Evolutionary conservation across 768 basidiomycete species (phyloP).

Genomic region (Amanita molliuscula): DNA sequence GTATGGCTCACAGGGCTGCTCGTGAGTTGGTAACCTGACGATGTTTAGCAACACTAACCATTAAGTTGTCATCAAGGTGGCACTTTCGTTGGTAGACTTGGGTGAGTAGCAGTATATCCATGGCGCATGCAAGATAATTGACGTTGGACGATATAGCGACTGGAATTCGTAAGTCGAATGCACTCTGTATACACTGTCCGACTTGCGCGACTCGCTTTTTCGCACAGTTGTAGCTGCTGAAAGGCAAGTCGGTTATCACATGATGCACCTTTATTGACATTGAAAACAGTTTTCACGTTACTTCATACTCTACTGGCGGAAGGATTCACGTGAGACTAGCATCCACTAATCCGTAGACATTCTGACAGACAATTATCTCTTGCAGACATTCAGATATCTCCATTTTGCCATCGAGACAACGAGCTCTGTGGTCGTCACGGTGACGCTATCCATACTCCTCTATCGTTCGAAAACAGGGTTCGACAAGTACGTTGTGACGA

Average conservation of each 20-base stretch:
- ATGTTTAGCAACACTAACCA: not conserved
- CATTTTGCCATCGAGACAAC: constrained; percentile 21
- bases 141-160: constrained; percentile 16
- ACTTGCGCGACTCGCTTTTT: not conserved
- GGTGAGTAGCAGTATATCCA: constrained; percentile 20
- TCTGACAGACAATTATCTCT: not conserved
- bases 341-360: not conserved
- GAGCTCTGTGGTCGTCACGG: constrained; percentile 40
- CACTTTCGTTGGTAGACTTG: constrained; percentile 32
- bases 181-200: not conserved
- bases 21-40: constrained; percentile 22
- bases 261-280: not conserved
- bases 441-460: constrained; percentile 40
- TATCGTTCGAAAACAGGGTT: constrained; percentile 42
- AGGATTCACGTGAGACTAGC: constrained; percentile 24
- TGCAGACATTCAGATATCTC: no score
- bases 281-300: constrained; percentile 25
- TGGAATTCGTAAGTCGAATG: constrained; percentile 22
- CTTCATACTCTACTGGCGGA: constrained; percentile 25
- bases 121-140: not conserved
- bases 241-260: constrained; percentile 24
- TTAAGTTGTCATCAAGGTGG: constrained; percentile 15
- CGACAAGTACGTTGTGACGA: constrained; percentile 20
- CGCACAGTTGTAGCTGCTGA: constrained; percentile 38
- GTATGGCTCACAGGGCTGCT: constrained; percentile 30